These are phyloP conservation scores for Malus hybrid DNA, from an alignment of 331 rosid species.

Conservation along the genomic window DNA sequence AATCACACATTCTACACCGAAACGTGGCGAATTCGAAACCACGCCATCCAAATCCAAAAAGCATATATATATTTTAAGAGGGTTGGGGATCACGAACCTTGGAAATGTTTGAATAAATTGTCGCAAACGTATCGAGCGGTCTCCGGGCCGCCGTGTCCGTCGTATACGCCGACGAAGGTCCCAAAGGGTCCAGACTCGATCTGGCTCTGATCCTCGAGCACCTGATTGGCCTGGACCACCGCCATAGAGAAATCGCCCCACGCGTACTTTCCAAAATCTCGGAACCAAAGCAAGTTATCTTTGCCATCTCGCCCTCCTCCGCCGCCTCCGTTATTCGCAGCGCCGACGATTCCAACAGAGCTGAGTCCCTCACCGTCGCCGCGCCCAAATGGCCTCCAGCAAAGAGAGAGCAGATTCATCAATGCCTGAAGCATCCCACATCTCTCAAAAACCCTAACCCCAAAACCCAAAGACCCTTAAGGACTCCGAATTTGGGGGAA, in stretches of 20 bases:
- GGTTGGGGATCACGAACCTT: constrained; percentile 39
- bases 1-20: not conserved
- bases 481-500: constrained; percentile 5
- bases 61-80: not conserved
- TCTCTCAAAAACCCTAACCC: constrained; percentile 76
- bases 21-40: constrained; percentile 30
- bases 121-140: constrained; percentile 73
- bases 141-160: constrained; percentile 91
- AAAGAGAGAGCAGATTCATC: constrained; percentile 77
- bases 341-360: constrained; percentile 36
- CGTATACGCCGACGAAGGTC: constrained; percentile 75
- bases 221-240: constrained; percentile 80
- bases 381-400: constrained; percentile 75
- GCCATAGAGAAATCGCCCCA: constrained; percentile 87
- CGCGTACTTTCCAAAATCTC: constrained; percentile 53
- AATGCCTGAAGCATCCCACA: constrained; percentile 90
- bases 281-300: constrained; percentile 70
- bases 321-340: constrained; percentile 9
- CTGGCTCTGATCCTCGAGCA: constrained; percentile 86
- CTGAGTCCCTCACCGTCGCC: constrained; percentile 23
- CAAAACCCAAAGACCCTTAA: constrained; percentile 18
- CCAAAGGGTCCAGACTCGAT: constrained; percentile 81
- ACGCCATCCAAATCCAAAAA: constrained; percentile 3
- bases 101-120: constrained; percentile 59
- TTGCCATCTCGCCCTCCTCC: constrained; percentile 44